Evolutionary conservation across 1,284 basidiomycete genomes (phyloP).

Genomic region (Xanthoconium separans): DNA sequence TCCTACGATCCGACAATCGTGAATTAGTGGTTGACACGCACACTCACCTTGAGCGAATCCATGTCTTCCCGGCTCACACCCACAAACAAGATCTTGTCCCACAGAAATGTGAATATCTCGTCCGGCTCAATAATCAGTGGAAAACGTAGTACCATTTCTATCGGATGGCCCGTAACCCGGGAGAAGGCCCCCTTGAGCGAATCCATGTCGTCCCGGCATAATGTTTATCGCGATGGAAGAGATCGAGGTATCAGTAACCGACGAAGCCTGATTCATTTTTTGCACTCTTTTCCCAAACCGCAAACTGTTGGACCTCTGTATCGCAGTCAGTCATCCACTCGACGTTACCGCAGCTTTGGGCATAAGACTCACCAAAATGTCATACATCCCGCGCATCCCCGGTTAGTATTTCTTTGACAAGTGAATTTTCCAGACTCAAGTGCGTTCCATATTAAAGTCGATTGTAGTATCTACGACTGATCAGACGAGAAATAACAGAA

Average conservation of each 20-base stretch:
- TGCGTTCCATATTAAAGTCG: too few species aligned
- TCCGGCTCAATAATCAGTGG: conserved; percentile 78
- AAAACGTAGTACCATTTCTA: conserved; percentile 75
- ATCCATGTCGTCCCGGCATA: neutral
- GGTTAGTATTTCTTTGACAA: too few species aligned
- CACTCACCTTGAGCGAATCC: too few species aligned
- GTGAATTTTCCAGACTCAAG: too few species aligned
- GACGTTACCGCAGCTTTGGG: neutral
- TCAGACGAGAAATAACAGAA: too few species aligned
- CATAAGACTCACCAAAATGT: conserved; percentile 60
- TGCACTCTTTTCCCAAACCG: conserved; percentile 77
- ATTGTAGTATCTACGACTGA: too few species aligned
- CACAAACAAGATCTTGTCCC: too few species aligned
- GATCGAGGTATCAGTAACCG: conserved; percentile 82
- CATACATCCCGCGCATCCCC: conserved; percentile 43
- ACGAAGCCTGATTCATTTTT: conserved; percentile 69
- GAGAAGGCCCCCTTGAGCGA: conserved; percentile 75
- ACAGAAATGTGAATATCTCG: too few species aligned
- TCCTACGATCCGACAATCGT: too few species aligned
- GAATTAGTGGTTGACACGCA: too few species aligned
- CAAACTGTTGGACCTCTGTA: conserved; percentile 74
- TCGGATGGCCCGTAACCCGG: conserved; percentile 54
- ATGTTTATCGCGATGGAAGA: conserved; percentile 73
- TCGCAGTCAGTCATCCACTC: neutral
- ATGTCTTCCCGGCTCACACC: too few species aligned